phyloP scores from a whole-genome alignment of 2,329 filamentous ascomycete genomes.

The Nemania diffusa region DNA sequence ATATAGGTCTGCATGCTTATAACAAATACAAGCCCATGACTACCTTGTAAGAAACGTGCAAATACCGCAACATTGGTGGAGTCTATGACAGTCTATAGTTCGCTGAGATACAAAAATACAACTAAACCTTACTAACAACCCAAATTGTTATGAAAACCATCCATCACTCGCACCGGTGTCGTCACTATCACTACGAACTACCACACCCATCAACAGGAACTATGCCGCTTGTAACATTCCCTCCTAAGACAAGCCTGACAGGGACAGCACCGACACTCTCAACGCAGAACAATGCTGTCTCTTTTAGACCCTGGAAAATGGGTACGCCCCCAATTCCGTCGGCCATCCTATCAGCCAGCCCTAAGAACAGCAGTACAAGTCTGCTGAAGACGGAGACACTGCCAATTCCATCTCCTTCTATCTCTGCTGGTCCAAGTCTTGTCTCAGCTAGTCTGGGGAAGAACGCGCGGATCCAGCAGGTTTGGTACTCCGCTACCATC shows the following conservation, averaged over 20 bases:
- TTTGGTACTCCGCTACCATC: too few species aligned
- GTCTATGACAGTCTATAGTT: conserved; percentile 1
- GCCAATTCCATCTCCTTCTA: too few species aligned
- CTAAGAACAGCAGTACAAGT: too few species aligned
- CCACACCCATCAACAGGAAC: conserved; percentile 12
- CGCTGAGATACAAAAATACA: too few species aligned
- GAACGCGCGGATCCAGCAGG: too few species aligned
- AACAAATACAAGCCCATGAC: conserved; percentile 3
- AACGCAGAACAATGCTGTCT: conserved; percentile 13
- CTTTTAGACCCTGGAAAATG: conserved; percentile 13
- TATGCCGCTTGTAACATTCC: conserved; percentile 9
- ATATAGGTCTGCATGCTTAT: conserved; percentile 9
- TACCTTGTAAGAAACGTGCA: conserved; percentile 10
- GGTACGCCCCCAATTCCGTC: conserved; percentile 14
- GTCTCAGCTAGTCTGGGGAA: too few species aligned
- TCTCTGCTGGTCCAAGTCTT: too few species aligned
- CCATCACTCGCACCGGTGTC: neutral
- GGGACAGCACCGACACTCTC: conserved; percentile 16
- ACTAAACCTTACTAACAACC: too few species aligned
- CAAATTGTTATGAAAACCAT: neutral
- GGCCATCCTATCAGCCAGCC: too few species aligned
- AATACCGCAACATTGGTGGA: conserved; percentile 7
- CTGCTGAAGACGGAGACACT: too few species aligned
- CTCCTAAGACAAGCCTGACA: conserved; percentile 6
- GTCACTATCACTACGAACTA: conserved; percentile 1